Evolutionary conservation across 108 stramenopile species (phyloP).

Genomic region (Nannochloropsis gaditana): DNA sequence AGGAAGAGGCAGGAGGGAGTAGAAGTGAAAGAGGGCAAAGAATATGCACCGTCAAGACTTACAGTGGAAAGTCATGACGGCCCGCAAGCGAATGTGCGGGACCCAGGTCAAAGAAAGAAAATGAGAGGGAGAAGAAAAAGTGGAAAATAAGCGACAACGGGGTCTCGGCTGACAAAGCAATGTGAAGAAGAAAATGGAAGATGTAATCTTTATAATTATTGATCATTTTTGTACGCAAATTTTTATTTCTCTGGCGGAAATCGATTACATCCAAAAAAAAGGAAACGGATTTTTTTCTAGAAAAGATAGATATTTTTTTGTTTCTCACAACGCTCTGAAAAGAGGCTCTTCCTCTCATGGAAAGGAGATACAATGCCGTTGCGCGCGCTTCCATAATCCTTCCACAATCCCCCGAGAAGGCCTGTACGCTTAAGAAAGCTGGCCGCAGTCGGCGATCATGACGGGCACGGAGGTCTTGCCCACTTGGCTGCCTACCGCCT

Average conservation of each 20-base stretch:
- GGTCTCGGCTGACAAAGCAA: too few relatives aligned
- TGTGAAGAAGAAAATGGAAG: too few relatives aligned
- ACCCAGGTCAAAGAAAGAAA: background rate
- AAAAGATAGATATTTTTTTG: background rate
- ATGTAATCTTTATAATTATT: background rate
- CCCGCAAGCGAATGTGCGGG: too few relatives aligned
- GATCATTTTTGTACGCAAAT: background rate
- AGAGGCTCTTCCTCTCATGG: background rate
- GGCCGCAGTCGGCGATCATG: constrained; percentile 54
- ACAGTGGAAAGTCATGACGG: too few relatives aligned
- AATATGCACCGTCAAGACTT: too few relatives aligned
- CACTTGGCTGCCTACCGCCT: constrained; percentile 51
- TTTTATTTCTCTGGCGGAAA: background rate
- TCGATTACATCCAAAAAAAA: too few relatives aligned
- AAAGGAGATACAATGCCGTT: too few relatives aligned
- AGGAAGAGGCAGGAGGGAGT: constrained; percentile 32
- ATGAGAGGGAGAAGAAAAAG: background rate
- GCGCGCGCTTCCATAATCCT: too few relatives aligned
- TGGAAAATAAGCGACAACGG: background rate
- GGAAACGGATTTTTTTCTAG: background rate
- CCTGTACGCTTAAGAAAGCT: constrained; percentile 30
- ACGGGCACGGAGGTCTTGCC: constrained; percentile 45
- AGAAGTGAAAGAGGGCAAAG: constrained; percentile 25
- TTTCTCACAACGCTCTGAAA: background rate
- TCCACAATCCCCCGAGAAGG: too few relatives aligned